Base-by-base conservation (phyloP, 108 stramenopile species). In the Hondaea fermentalgiana region DNA sequence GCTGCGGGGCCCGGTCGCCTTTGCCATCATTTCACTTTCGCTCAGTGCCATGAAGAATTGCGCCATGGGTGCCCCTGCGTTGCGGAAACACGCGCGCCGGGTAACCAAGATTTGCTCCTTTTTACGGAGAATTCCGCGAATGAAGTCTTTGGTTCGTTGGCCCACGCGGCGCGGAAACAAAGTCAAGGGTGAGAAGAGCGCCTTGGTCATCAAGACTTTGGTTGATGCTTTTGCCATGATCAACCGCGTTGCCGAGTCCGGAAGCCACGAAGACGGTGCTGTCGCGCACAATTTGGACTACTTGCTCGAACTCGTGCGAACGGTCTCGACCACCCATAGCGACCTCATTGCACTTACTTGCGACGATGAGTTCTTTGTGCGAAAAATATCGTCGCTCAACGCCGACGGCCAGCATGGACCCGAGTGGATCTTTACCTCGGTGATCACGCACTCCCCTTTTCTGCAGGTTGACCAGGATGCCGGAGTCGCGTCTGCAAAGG, bases 131-230 rank as follows among this genome's bases (percentile, higher is more conserved):
- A 83, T 83, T 12, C 76, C 76, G 49, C 45, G 51, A 55, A 12
- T 83, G 23, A 83, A 83, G 76, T 83, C 76, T 3, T 45, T 83
- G 16, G 51, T 53, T 6, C 76, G 76, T 6, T 83, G 76, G 76
- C 45, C 76, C 4, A 83, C 76, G n/a, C 45, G 14, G 12, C 49
- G 51, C 6, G 76, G 76, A 12, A 83, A 23, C 76, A 83, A 53
- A 12, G 76, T 83, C 23, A 83, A 83, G 28, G 76, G 76, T 12
- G 76, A 83, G 23, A 83, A 83, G 76, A 83, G 76, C 51, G 76
- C 49, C 6, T 3, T 83, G n/a, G 76, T 83, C 19, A 83, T 83
- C 51, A 47, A 83, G 51, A 28, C 51, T 2, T 23, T 53, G 16
- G 76, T 83, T 6, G 49, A 83, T 17, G 42, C 64, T 14, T 69